Base-by-base conservation (phyloP, 345 rosid genomes). In the Pugionium dolabratum region DNA sequence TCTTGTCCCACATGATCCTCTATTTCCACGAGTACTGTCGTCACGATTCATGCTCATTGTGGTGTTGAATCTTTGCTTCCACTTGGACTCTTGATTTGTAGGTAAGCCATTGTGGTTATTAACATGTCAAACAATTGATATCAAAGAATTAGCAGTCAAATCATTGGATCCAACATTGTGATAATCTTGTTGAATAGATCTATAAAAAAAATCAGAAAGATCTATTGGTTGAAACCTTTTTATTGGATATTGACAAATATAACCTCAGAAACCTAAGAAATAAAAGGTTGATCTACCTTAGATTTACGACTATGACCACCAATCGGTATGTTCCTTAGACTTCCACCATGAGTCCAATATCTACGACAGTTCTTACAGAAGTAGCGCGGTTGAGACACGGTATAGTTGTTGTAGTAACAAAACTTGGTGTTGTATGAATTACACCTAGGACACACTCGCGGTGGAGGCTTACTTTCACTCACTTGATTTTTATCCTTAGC, bases 371-470 rank as follows among this genome's bases (percentile, higher is more conserved):
- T 34, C 36, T 34, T 34, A 36, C 77, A 74, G 8, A 29, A 61
- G 11, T 67, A 74, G 3, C 77, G 77, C 0, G 73, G 77, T 4
- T 74, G 73, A 46, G 68, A 10, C 35, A 33, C 0, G 4, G 46
- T 66, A 7, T 74, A 67, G 46, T 74, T 74, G 77, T 74, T 74
- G 30, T 46, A 74, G 34, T 67, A 74, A 18, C 69, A 74, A 0
- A 74, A 74, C 36, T 34, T 34, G 36, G 36, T 34, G 36, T 34
- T 34, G 36, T 34, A 3, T 34, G 36, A 34, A 5, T 34, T 34
- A 5, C 36, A 34, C 36, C 36, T 34, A 3, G 36, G 36, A 34
- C 36, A 34, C 3, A 3, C 5, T 34, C 36, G 36, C 36, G 36
- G 36, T 1, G 36, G 36, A 34, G 36, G 36, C 36, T 5, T 34